phyloP scores from a whole-genome alignment of 441 rosid species.

The Aleurites moluccanus region DNA sequence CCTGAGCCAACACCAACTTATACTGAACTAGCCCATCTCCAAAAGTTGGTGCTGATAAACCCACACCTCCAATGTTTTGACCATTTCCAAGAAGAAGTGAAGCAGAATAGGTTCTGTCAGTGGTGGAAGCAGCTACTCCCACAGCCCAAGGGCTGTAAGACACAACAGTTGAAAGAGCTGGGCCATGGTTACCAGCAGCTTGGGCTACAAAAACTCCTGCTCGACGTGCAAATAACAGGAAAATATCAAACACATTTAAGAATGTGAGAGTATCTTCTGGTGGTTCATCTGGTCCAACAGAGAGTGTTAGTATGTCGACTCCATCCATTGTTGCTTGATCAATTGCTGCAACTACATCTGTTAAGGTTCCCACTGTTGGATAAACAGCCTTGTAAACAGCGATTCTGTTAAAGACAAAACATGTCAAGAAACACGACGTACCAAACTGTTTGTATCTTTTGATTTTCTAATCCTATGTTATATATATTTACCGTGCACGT shows the following conservation, averaged over 20 bases:
- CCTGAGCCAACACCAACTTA: conserved; percentile 68
- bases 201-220: conserved; percentile 91
- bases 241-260: conserved; percentile 83
- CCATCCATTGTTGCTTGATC: conserved; percentile 97
- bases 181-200: conserved; percentile 97
- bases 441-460: background rate
- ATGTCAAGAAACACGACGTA: background rate
- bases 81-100: conserved; percentile 74
- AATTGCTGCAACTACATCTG: conserved; percentile 95
- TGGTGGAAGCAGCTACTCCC: conserved; percentile 83
- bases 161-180: conserved; percentile 71
- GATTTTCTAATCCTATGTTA: background rate
- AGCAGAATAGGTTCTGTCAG: conserved; percentile 64
- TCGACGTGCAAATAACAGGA: conserved; percentile 66
- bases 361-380: conserved; percentile 86
- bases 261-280: conserved; percentile 81
- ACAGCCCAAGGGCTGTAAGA: conserved; percentile 96
- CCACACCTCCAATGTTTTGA: conserved; percentile 64
- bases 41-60: conserved; percentile 77
- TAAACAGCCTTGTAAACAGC: conserved; percentile 92
- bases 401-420: conserved; percentile 42
- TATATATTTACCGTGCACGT: conserved; percentile 57
- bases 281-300: conserved; percentile 86
- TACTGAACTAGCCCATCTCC: conserved; percentile 47
- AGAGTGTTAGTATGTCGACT: conserved; percentile 76